Base-by-base conservation (phyloP, 495 filamentous ascomycete species). In the Physcia stellaris region DNA sequence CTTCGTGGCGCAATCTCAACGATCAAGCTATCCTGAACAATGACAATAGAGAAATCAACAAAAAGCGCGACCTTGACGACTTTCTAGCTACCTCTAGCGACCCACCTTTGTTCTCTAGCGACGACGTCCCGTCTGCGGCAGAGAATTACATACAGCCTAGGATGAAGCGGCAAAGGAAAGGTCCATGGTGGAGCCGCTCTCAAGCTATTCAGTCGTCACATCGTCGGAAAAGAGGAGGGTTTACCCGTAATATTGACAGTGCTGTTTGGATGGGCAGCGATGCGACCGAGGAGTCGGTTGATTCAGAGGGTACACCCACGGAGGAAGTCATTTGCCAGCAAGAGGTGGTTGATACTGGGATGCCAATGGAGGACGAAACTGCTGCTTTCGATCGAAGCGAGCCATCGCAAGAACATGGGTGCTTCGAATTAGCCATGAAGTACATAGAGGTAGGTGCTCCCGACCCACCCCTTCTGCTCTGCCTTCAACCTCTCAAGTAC, bases 221-320 rank as follows among this genome's bases (percentile, higher is more conserved):
- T 54, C 59, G 38, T 46, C 55, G 16, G 71, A 71, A 42, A 55
- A 60, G 22, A 77, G 74, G 75, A 30, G 60, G 63, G 4, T 69
- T 84, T 22, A 66, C 67, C 52, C 62, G 81, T 20, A 65, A 79
- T 46, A 58, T 74, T n/a, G 84, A 92, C 53, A 86, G 80, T 58
- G 83, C 80, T 38, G 75, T 88, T n/a, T 87, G 73, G 68, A 72
- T 87, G 71, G 75, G 71, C 12, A 82, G 79, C 48, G 80, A 82
- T 40, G 55, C 33, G 7, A 40, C 24, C 11, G n/a, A n/a, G n/a
- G n/a, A n/a, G n/a, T n/a, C n/a, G n/a, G n/a, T n/a, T n/a, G n/a
- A n/a, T n/a, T 22, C 22, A 6, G 37, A 28, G 3, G 27, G 26
- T 24, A n/a, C n/a, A n/a, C n/a, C n/a, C n/a, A n/a, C n/a, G n/a